Evolutionary conservation across 208 protist species (phyloP).

Genomic region (Trypanosomatidae sp.): DNA sequence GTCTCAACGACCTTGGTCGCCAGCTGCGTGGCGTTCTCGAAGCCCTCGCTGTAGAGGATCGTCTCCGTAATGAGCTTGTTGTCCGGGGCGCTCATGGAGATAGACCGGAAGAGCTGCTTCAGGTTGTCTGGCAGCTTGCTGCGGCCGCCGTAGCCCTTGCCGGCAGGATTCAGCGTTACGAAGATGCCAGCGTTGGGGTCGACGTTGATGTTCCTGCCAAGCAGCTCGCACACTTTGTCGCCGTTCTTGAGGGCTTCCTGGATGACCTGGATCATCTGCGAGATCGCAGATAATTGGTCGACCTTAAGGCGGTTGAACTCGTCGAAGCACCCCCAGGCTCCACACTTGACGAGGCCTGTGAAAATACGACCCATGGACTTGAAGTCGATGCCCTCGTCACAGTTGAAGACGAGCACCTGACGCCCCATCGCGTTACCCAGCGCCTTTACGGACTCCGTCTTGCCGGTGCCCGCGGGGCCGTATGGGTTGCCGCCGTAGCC

Average conservation of each 20-base stretch:
- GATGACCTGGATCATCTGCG: constrained; percentile 99
- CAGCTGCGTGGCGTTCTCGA: constrained; percentile 94
- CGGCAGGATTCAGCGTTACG: constrained; percentile 98
- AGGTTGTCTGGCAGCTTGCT: constrained; percentile 99
- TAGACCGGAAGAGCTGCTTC: constrained; percentile 98
- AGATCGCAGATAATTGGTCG: constrained; percentile 98
- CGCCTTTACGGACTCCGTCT: constrained; percentile 99
- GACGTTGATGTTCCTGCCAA: constrained; percentile 93
- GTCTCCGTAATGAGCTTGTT: constrained; percentile 98
- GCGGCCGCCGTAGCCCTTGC: constrained; percentile 98
- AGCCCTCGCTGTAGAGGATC: constrained; percentile 98
- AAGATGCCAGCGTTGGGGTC: constrained; percentile 98
- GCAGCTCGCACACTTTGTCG: constrained; percentile 82
- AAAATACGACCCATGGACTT: constrained; percentile 99
- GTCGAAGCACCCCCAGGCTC: constrained; percentile 99
- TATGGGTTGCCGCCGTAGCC: constrained; percentile 99
- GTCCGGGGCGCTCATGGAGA: constrained; percentile 99
- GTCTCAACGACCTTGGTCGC: constrained; percentile 94
- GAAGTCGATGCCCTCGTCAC: constrained; percentile 99
- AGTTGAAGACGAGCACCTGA: constrained; percentile 99
- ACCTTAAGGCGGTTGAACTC: constrained; percentile 99
- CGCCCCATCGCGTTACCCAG: constrained; percentile 97
- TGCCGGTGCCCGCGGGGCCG: constrained; percentile 98
- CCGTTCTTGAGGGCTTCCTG: constrained; percentile 96
- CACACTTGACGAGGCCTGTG: constrained; percentile 98